Evolutionary conservation across 768 basidiomycete species (phyloP), one percentile per base, ranked within the genome.

Genomic region (Amanita molliuscula): DNA sequence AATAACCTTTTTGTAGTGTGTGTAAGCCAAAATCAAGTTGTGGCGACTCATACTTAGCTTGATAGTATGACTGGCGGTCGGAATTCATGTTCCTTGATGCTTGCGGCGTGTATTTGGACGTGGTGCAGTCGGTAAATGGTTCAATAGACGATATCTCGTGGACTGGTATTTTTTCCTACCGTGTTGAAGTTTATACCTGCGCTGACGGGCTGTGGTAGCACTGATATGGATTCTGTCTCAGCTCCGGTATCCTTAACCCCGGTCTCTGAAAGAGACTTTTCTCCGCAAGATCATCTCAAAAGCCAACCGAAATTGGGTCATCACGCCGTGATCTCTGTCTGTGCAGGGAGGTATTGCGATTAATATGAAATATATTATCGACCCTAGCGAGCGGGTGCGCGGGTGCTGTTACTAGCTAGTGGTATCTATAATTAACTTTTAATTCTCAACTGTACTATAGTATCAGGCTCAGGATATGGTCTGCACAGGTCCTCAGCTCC

Each of bases 281-380:
- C 65, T 45, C 53, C 60, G 3, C 59, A 75, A 36, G 82, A 85
- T 55, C 67, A 71, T 8, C 61, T 73, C 13, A 83, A 84, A 38
- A 71, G 64, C 48, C 71, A 78, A 56, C 70, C 71, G 10, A 73
- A 79, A n/a, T n/a, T 55, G 63, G 61, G 40, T 11, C 81, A 84
- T 56, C 81, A 85, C 55, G 78, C 76, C 21, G 56, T 70, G 8
- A 67, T 85, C 18, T 71, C 73, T n/a, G 58, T 80, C 6, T 70
- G 63, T 38, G 65, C 77, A 47, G 61, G 61, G 37, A 58, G 68
- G 68, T 72, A 62, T 11, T 52, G 13, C 5, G 8, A 15, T 38
- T 31, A 28, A 34, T 15, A 41, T 35, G 29, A 21, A 47, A 13
- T 51, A 20, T 47, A 26, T 49, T 43, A 40, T 36, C 41, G n/a